Evolutionary conservation across 1,139 yeast species (phyloP).

Genomic region (Taiozyma onychis): DNA sequence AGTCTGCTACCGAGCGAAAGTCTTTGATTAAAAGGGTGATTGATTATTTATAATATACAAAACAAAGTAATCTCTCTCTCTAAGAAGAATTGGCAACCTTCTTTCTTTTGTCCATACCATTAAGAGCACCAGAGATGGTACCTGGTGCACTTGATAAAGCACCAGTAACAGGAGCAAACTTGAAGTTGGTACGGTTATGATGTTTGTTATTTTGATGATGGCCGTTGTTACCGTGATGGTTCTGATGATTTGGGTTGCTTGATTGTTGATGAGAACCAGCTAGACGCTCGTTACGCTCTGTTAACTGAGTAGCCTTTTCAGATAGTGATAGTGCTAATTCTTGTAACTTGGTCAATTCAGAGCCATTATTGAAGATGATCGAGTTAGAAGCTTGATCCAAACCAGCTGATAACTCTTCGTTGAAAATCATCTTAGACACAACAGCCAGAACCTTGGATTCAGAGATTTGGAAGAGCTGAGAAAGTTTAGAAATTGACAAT

Average conservation of each 20-base stretch:
- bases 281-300: slow-evolving; percentile 82
- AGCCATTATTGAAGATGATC: slow-evolving; percentile 62
- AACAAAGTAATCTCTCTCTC: not conserved
- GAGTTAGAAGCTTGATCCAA: slow-evolving; percentile 54
- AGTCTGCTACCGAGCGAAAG: not conserved
- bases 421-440: slow-evolving; percentile 68
- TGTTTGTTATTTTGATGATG: slow-evolving; percentile 20
- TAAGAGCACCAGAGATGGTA: slow-evolving; percentile 29
- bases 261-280: slow-evolving; percentile 48
- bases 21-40: not conserved
- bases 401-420: slow-evolving; percentile 68
- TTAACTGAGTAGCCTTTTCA: slow-evolving; percentile 76
- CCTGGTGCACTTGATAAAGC: slow-evolving; percentile 26
- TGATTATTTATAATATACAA: not conserved
- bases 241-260: slow-evolving; percentile 13
- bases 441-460: slow-evolving; percentile 52
- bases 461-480: slow-evolving; percentile 61
- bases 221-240: slow-evolving; percentile 8
- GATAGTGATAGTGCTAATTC: slow-evolving; percentile 83
- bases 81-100: slow-evolving; percentile 17
- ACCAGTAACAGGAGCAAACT: slow-evolving; percentile 27
- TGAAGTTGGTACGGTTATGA: slow-evolving; percentile 23
- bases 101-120: slow-evolving; percentile 28
- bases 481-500: slow-evolving; percentile 62
- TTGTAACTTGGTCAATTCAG: slow-evolving; percentile 81